Percentiles rank a stretch among this genome's conserved stretches.
phyloP scores from a whole-genome alignment of 2,329 filamentous ascomycete genomes.

The Arachnomyces sp. region DNA sequence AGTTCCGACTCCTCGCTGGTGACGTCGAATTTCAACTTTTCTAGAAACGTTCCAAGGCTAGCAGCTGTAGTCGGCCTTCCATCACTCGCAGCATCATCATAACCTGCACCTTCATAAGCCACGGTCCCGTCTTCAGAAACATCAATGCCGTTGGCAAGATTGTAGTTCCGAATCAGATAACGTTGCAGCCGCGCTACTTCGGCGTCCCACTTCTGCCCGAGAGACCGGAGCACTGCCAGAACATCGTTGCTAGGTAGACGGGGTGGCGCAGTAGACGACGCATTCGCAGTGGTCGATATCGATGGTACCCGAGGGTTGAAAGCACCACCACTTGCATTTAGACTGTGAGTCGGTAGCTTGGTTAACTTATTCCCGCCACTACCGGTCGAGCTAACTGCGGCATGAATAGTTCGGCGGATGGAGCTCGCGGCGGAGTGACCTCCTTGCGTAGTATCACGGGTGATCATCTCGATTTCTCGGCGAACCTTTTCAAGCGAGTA shows the following conservation, averaged over 20 bases:
- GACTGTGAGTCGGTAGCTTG: slow-evolving; percentile 16
- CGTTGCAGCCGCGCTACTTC: slow-evolving; percentile 36
- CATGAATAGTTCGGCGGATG: slow-evolving; percentile 37
- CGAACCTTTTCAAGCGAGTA: slow-evolving; percentile 54
- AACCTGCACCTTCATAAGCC: background rate
- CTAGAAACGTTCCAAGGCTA: slow-evolving; percentile 31
- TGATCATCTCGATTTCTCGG: slow-evolving; percentile 47
- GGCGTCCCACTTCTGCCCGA: slow-evolving; percentile 39
- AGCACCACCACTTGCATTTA: slow-evolving; percentile 9
- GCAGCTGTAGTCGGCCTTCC: slow-evolving; percentile 31
- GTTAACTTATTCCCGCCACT: slow-evolving; percentile 22
- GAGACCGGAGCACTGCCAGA: slow-evolving; percentile 31
- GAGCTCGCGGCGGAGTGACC: slow-evolving; percentile 29
- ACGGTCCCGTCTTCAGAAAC: slow-evolving; percentile 2
- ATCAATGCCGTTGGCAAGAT: slow-evolving; percentile 29
- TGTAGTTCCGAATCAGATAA: slow-evolving; percentile 42
- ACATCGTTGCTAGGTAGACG: slow-evolving; percentile 28
- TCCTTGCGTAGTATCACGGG: slow-evolving; percentile 29
- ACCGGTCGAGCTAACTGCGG: slow-evolving; percentile 28
- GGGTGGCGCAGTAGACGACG: slow-evolving; percentile 9
- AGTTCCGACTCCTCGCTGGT: slow-evolving; percentile 16
- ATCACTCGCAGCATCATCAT: slow-evolving; percentile 29
- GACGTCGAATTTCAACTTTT: slow-evolving; percentile 30
- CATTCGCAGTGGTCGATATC: slow-evolving; percentile 3
- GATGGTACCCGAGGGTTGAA: slow-evolving; percentile 3